Evolutionary conservation across 768 basidiomycete species (phyloP), one percentile per base, ranked within the genome.

Genomic region (Mycena filopes): DNA sequence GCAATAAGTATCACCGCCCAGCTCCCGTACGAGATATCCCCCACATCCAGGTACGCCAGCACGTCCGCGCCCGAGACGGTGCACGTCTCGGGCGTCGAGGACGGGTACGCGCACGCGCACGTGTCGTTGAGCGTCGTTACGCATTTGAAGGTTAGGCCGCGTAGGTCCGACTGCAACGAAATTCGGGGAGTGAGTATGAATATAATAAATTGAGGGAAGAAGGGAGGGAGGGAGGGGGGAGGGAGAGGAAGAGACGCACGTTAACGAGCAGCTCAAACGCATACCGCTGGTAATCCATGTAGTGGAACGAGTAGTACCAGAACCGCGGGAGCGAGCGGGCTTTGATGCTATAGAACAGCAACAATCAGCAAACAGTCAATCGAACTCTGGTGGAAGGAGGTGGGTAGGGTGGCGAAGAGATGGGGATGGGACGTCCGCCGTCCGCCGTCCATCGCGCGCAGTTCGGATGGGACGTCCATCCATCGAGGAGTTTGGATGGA

Each of bases 261-360:
- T 80, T 80, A 0, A 75, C 69, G n/a, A 80, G 64, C 0, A 79
- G 71, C 67, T 81, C 77, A 56, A 80, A 83, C 4, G 78, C 78
- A 57, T 81, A 81, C 69, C 80, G 81, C 72, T 86, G 84, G 51
- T 81, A 86, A 63, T 86, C 86, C 77, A 87, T 85, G 57, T 76
- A 86, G 70, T 87, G 86, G 71, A 84, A 83, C 38, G 81, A 84
- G 68, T 80, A 86, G 70, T 78, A 86, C 87, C 87, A 88, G 72
- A 87, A 89, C 0, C 83, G 76, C 0, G 87, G 87, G 2, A 89
- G 79, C 11, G 82, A 82, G 9, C 81, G 74, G 0, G 86, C 81
- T 69, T 82, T 81, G 75, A 88, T 85, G 75, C 85, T 86, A 63
- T 67, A 68, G 60, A n/a, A 62, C 42, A 26, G 66, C 67, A 54